A percentile compares a stretch with the other conserved stretches of the same genome.
These are phyloP conservation scores for Podospora pseudoanserina DNA, from an alignment of 495 filamentous ascomycete genomes.

Conservation along the genomic window DNA sequence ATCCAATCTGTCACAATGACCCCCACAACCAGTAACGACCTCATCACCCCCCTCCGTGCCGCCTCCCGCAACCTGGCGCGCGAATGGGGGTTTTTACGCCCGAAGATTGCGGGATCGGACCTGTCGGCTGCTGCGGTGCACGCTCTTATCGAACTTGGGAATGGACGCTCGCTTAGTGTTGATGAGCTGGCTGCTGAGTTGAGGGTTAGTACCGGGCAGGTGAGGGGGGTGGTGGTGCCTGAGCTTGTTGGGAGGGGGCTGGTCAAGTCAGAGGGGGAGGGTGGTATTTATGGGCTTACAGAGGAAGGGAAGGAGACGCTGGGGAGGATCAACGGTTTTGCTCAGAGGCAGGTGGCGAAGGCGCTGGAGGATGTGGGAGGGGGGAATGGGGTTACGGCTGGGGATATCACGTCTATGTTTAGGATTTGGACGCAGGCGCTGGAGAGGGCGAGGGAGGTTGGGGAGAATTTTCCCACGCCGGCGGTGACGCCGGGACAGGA, in stretches of 20 bases:
- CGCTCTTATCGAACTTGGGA: constrained; percentile 29
- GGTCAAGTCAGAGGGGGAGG: constrained; percentile 1
- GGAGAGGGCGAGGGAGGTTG: constrained; percentile 9
- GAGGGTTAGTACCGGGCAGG: constrained; percentile 11
- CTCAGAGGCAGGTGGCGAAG: constrained; percentile 20
- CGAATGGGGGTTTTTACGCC: constrained; percentile 27
- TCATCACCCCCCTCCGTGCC: constrained; percentile 20
- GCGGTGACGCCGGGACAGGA: constrained; percentile 4
- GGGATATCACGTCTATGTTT: constrained; percentile 20
- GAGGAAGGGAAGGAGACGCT: constrained; percentile 14
- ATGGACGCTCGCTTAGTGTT: constrained; percentile 11
- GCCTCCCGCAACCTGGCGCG: constrained; percentile 28
- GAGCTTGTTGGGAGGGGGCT: constrained; percentile 19
- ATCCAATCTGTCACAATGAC: no score
- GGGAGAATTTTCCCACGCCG: not conserved
- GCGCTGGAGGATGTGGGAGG: constrained; percentile 18
- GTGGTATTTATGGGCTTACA: constrained; percentile 16
- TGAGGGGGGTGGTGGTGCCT: constrained; percentile 11
- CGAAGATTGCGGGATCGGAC: constrained; percentile 15
- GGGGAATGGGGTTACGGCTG: constrained; percentile 15
- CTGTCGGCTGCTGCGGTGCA: constrained; percentile 28
- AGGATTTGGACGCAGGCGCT: constrained; percentile 24
- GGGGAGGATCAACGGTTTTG: constrained; percentile 19
- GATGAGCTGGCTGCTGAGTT: constrained; percentile 19
- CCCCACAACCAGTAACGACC: not conserved